Base-by-base conservation (phyloP, 441 rosid genomes). In the Populus trichocarpa region DNA sequence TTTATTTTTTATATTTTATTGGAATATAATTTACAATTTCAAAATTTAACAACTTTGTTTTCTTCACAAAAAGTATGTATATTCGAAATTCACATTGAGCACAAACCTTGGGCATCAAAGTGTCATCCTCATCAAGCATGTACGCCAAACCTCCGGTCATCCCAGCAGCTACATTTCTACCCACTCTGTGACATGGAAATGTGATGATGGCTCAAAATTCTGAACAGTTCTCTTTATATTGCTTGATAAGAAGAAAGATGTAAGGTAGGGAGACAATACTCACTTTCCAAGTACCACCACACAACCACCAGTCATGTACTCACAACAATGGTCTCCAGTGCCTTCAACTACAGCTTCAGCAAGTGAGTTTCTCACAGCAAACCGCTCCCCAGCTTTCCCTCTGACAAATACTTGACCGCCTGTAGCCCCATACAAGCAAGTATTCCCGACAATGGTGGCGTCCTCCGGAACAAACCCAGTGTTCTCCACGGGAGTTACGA, bases 291-390 rank as follows among this genome's bases (percentile, higher is more conserved):
- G 96, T 53, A 94, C 89, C 20, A 94, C 96, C 36, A 96, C 96
- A 74, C 98, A 93, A 63, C 99, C 99, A 77, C 98, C 99, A 77
- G 98, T 94, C 99, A 96, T 94, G 89, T 96, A 96, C 86, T 96
- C 98, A 40, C 97, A 94, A 77, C 93, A 94, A 78, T 96, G 99
- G 80, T 96, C 95, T 67, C 97, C 98, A 57, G 95, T 93, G 79
- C 99, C 99, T 91, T 96, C 98, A 83, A 96, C 99, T 38, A 96
- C 97, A 25, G 98, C 98, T 83, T 94, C 84, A 82, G 94, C 97
- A 40, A 94, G 99, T 53, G 98, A 96, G 87, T 94, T 96, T 83
- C 99, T 89, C 61, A 96, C 98, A 25, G 98, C 98, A 88, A 96
- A 96, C 38, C 98, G 85, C 86, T 94, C 99, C 78, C 98, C 98